phyloP scores from a whole-genome alignment of 2,329 filamentous ascomycete species.

The Botrytis galanthina region DNA sequence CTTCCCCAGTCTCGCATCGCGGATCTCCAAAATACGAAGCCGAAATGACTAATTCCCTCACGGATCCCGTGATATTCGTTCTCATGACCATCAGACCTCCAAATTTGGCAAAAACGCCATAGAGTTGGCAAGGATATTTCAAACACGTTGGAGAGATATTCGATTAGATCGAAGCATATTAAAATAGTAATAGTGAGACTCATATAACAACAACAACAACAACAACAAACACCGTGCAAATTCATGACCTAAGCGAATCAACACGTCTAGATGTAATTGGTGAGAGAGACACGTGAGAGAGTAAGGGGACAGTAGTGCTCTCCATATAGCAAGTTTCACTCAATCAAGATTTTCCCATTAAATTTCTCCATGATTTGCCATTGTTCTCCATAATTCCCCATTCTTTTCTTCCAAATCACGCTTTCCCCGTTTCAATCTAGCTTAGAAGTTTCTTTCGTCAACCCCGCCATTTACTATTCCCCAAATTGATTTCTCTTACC shows the following conservation, averaged over 20 bases:
- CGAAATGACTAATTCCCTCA: not conserved
- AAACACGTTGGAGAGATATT: not conserved
- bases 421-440: not conserved
- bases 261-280: not conserved
- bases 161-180: not conserved
- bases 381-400: not conserved
- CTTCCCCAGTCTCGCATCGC: not conserved
- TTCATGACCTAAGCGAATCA: not conserved
- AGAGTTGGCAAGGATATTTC: not conserved
- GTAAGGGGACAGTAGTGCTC: not conserved
- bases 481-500: conserved; percentile 18
- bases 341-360: not conserved
- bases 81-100: conserved; percentile 4
- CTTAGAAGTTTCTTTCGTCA: not conserved
- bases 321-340: not conserved
- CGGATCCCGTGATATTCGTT: conserved; percentile 13
- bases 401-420: not conserved
- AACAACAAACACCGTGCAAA: not conserved
- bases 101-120: not conserved
- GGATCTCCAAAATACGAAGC: not conserved
- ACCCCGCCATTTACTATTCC: conserved; percentile 9
- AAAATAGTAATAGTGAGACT: not conserved
- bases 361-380: not conserved
- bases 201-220: not conserved
- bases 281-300: too few species aligned